Conservation (phyloP, 768 basidiomycete species). For the Russula ochroleuca region DNA sequence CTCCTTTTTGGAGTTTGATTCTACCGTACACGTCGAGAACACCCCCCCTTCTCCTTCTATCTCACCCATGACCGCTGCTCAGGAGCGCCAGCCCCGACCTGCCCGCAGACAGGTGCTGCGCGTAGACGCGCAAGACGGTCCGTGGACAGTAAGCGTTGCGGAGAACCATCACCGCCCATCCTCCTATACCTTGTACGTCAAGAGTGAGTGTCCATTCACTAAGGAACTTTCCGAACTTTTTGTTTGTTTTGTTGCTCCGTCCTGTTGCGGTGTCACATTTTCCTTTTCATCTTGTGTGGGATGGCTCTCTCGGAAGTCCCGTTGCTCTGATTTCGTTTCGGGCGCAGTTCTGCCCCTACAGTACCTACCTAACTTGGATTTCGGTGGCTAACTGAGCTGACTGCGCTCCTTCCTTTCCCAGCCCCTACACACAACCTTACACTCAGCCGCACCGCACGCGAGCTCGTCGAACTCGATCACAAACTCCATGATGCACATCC, state of each 20-base stretch:
- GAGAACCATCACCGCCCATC: conserved; percentile 72
- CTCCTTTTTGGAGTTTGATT: conserved; percentile 42
- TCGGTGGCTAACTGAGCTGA: conserved; percentile 9
- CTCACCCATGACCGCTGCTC: conserved; percentile 30
- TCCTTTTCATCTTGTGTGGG: conserved; percentile 24
- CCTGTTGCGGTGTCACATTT: conserved; percentile 5
- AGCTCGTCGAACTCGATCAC: conserved; percentile 76
- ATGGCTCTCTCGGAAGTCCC: conserved; percentile 22
- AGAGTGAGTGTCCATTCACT: conserved; percentile 56
- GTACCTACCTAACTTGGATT: conserved; percentile 26
- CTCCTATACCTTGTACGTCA: conserved; percentile 81
- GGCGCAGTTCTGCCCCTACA: conserved; percentile 23
- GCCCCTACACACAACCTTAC: conserved; percentile 90
- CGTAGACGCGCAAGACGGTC: conserved; percentile 72
- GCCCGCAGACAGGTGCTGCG: conserved; percentile 47
- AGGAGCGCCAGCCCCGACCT: conserved; percentile 32
- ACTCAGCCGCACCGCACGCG: conserved; percentile 69
- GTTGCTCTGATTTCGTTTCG: conserved; percentile 5
- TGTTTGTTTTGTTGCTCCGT: conserved; percentile 15
- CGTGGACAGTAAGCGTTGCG: conserved; percentile 85
- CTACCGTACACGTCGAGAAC: conserved; percentile 33
- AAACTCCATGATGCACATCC: conserved; percentile 69
- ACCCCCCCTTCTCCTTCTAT: conserved; percentile 23
- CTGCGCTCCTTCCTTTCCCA: conserved; percentile 34
- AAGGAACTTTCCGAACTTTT: conserved; percentile 10